A percentile compares a stretch with the other conserved stretches of the same genome.
Conservation (phyloP, 2,329 filamentous ascomycete species). For the Cytospora piceicola region DNA sequence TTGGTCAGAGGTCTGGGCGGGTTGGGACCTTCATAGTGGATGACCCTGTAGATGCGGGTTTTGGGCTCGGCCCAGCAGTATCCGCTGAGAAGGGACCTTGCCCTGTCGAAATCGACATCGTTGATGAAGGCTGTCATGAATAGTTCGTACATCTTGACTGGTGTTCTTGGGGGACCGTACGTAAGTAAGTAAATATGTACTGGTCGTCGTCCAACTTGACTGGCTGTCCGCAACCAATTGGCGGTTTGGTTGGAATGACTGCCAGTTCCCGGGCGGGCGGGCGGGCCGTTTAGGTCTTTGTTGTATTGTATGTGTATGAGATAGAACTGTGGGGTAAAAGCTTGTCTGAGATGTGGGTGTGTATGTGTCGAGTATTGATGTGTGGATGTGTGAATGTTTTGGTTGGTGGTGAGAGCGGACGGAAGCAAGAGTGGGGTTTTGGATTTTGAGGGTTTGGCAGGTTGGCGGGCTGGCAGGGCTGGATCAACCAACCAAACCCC, state of each 20-base stretch:
- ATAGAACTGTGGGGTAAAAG: not conserved
- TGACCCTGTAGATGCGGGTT: conserved; percentile 53
- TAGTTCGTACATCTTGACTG: conserved; percentile 57
- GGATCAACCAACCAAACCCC: not conserved
- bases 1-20: conserved; percentile 31
- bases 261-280: not conserved
- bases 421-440: not conserved
- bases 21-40: conserved; percentile 55
- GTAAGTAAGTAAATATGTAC: not conserved
- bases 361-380: no score
- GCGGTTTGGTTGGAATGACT: no score
- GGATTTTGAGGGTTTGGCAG: not conserved
- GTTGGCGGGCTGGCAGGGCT: no score
- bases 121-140: conserved; percentile 60
- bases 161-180: not conserved
- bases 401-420: not conserved
- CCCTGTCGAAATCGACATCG: conserved; percentile 52
- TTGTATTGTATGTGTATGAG: not conserved
- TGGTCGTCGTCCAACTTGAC: not conserved
- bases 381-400: not conserved
- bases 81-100: conserved; percentile 59
- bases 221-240: not conserved
- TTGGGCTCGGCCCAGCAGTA: conserved; percentile 60
- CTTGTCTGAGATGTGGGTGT: not conserved
- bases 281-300: not conserved